Percentiles rank a stretch among this genome's conserved stretches.
These are phyloP conservation scores for Coriolopsis trogii DNA, from an alignment of 1,284 basidiomycete species.

Conservation along the genomic window DNA sequence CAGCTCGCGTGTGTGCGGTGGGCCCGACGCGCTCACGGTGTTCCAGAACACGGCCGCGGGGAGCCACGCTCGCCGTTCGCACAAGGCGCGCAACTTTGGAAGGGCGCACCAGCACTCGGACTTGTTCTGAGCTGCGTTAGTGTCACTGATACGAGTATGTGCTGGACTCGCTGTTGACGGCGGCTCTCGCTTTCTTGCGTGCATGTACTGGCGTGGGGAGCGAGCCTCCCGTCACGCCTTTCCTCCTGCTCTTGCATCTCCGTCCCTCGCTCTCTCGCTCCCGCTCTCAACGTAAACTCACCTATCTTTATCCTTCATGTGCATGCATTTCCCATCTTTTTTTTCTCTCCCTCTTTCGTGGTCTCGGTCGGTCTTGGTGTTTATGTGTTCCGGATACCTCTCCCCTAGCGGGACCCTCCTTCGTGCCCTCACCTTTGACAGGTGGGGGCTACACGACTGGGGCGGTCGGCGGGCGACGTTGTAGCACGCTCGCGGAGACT, in stretches of 20 bases:
- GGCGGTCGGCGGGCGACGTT: too few relatives aligned
- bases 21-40: slow-evolving; percentile 26
- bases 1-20: slow-evolving; percentile 20
- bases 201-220: slow-evolving; percentile 12
- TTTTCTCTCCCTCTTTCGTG: not conserved
- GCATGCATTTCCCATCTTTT: not conserved
- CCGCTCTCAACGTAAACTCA: not conserved
- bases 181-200: slow-evolving; percentile 10
- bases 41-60: slow-evolving; percentile 16
- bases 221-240: slow-evolving; percentile 20
- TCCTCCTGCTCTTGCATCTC: not conserved
- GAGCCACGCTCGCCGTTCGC: slow-evolving; percentile 3
- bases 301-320: not conserved
- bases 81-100: slow-evolving; percentile 22
- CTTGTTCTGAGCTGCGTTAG: too few relatives aligned
- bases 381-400: not conserved
- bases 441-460: too few relatives aligned
- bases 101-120: slow-evolving; percentile 17
- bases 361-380: not conserved
- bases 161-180: slow-evolving; percentile 21
- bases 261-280: not conserved
- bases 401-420: not conserved
- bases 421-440: too few relatives aligned
- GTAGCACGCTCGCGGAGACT: too few relatives aligned
- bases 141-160: too few relatives aligned